Base-by-base conservation (phyloP, 345 rosid species). In the Hibiscus syriacus region DNA sequence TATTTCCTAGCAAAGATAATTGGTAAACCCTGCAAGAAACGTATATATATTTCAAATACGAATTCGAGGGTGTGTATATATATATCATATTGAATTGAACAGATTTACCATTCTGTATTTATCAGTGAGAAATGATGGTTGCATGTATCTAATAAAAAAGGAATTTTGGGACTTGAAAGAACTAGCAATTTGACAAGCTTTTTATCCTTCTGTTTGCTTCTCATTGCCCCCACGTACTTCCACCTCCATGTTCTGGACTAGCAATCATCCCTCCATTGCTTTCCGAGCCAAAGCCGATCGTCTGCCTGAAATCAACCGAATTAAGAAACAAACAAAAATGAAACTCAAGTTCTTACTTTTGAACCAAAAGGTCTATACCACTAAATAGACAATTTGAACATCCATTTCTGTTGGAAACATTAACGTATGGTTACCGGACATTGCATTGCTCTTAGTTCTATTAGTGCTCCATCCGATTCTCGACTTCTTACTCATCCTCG, bases 161-260 rank as follows among this genome's bases (percentile, higher is more conserved):
- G 59, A 32, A 25, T 55, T 55, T 55, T 55, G 59, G 59, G 59
- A 55, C 59, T 55, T 55, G 59, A 55, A 55, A 5, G 59, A 55
- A 55, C 32, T 55, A 25, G 59, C 34, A 43, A 14, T 55, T 55
- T 55, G 59, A 5, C 7, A 55, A 25, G 34, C 34, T 26, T n/a
- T n/a, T 25, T 13, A 25, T 13, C 59, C 16, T 13, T 55, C 59
- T 55, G 32, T 17, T 55, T 55, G 59, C 16, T 30, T 25, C 5
- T 13, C 9, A 26, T 25, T 55, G 34, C 13, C n/a, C 12, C 34
- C 27, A 16, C 32, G 5, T 12, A 16, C 59, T 25, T 55, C 32
- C 12, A 55, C 6, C 1, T 25, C 59, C 27, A 3, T 12, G 58
- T 12, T 49, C 5, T 20, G 8, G 23, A 49, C 23, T 52, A 22